Base-by-base conservation (phyloP, 352 stramenopile species). In the Globisporangium nagaii region DNA sequence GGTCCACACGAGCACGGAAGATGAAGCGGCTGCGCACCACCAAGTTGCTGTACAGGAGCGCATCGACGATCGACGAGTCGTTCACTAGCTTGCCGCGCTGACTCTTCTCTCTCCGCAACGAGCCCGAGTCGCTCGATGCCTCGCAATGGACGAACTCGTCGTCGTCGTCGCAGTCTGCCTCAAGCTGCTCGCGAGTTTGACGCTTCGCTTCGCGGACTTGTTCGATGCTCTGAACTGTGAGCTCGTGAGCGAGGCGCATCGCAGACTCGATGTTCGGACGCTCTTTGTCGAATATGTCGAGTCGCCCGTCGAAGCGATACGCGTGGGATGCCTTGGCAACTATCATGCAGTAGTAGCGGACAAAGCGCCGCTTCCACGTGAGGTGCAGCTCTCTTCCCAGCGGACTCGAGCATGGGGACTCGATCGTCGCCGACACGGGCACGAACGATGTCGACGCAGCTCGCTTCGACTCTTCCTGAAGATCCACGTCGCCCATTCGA, bases 291-390 rank as follows among this genome's bases (percentile, higher is more conserved):
- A 93, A 93, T 13, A 86, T 53, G 6, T 70, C 69, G 3, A 93
- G 63, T 11, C 65, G 80, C 20, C 83, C 83, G 28, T 88, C 78
- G 54, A 85, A 89, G 22, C 83, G 75, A 49, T 90, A 93, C 0
- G 73, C 79, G 40, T 90, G 80, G 7, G 78, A 90, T 28, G 83
- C 79, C 22, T 83, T 78, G 1, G 83, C 78, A 7, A 93, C 73
- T 41, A 90, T 75, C 63, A 87, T 77, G 57, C 80, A 93, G 44
- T 90, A 93, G 56, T 90, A 81, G n/a, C 83, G 78, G n/a, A 93
- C 83, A 65, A 93, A 93, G 22, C 83, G 79, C 6, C 79, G 71
- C 40, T 87, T 87, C 83, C 83, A 93, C 1, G 83, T 84, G 19
- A 90, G 64, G 22, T 87, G 65, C 24, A 93, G 56, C 37, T 88